phyloP scores from a whole-genome alignment of 139 green algal genomes.

The Chlamydomonas schloesseri region DNA sequence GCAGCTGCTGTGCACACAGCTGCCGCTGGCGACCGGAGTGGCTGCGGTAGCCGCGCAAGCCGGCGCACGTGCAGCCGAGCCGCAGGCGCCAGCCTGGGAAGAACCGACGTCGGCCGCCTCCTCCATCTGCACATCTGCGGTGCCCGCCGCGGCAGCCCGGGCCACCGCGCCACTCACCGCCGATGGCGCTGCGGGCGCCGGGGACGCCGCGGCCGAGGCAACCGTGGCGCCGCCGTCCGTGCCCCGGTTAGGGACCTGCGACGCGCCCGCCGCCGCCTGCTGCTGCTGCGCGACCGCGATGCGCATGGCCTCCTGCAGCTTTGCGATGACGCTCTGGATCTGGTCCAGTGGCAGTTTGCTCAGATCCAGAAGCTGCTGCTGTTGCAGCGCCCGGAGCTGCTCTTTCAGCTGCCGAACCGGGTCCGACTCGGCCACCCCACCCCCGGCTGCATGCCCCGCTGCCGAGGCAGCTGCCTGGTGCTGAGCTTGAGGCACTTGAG shows the following conservation, averaged over 20 bases:
- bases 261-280: background rate
- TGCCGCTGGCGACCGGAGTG: background rate
- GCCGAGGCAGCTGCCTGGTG: too few relatives aligned
- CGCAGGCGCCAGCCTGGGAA: too few relatives aligned
- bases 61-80: too few relatives aligned
- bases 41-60: too few relatives aligned
- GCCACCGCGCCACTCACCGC: background rate
- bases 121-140: background rate
- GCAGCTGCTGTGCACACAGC: background rate
- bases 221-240: background rate
- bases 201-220: background rate
- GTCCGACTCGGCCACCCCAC: background rate
- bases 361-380: conserved; percentile 31
- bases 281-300: conserved; percentile 9
- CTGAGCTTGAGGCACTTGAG: too few relatives aligned
- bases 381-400: conserved; percentile 18
- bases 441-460: too few relatives aligned
- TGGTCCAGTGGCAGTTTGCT: conserved; percentile 13
- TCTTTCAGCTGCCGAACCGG: background rate
- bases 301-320: conserved; percentile 35
- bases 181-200: background rate
- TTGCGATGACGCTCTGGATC: conserved; percentile 25
- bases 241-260: background rate
- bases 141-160: background rate
- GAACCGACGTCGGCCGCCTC: background rate